Evolutionary conservation across 768 basidiomycete species (phyloP).

Genomic region (Ramaria rubella): DNA sequence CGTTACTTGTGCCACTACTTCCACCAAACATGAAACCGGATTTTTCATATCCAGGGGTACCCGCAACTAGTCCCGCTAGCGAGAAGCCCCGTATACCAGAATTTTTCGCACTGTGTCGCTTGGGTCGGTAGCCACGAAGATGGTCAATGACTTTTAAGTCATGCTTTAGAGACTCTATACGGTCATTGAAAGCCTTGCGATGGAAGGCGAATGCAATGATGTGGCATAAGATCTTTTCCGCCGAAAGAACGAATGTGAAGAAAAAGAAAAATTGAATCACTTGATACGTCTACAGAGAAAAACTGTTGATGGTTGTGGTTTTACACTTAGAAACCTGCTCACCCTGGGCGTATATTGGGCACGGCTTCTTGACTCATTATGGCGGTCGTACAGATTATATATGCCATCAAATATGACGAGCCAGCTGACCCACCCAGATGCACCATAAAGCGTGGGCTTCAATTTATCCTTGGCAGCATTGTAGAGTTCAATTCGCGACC

Average conservation of each 20-base stretch:
- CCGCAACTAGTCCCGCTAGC: not conserved
- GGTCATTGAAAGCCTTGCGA: slow-evolving; percentile 68
- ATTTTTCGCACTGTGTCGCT: slow-evolving; percentile 20
- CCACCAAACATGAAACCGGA: slow-evolving; percentile 16
- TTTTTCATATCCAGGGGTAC: slow-evolving; percentile 38
- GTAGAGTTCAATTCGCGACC: slow-evolving; percentile 62
- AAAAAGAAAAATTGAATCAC: slow-evolving; percentile 73
- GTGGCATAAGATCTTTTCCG: slow-evolving; percentile 65
- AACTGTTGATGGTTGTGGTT: not conserved
- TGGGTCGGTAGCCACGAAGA: slow-evolving; percentile 59
- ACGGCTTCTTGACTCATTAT: slow-evolving; percentile 35
- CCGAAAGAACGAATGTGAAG: slow-evolving; percentile 53
- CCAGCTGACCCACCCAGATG: slow-evolving; percentile 68
- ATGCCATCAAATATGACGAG: slow-evolving; percentile 65
- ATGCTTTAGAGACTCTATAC: slow-evolving; percentile 49
- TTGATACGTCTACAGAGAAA: slow-evolving; percentile 41
- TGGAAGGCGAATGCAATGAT: slow-evolving; percentile 72
- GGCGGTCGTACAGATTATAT: slow-evolving; percentile 45
- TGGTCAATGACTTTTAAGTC: slow-evolving; percentile 57
- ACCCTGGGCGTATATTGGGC: slow-evolving; percentile 59
- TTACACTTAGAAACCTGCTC: slow-evolving; percentile 14
- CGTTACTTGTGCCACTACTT: not conserved
- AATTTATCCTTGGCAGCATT: slow-evolving; percentile 60
- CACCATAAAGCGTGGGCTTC: slow-evolving; percentile 70
- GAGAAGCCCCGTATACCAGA: slow-evolving; percentile 14